Base-by-base conservation (phyloP, 805 yeast genomes). In the Ogataea pilisensis region DNA sequence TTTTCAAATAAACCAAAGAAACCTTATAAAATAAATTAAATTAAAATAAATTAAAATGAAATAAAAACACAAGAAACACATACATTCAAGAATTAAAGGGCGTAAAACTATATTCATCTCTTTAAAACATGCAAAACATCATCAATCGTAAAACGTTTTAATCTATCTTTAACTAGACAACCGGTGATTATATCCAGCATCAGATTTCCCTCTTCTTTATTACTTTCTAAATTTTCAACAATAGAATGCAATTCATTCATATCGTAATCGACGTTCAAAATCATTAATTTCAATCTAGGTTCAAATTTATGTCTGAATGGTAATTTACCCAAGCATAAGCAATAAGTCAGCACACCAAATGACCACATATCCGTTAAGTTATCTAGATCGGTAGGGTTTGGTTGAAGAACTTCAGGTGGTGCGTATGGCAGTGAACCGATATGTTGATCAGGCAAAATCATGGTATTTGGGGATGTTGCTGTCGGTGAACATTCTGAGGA, bases 391-490 rank as follows among this genome's bases (percentile, higher is more conserved):
- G 27, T 21, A 5, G 88, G 85, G 33, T 70, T 69, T 1, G 85
- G 82, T 31, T 68, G 65, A 31, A 89, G 64, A 14, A 88, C 68
- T 57, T 90, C 96, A 0, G 98, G 98, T 0, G 95, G 77, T 0
- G 96, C 95, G 59, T 88, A 90, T 0, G 97, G 96, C 25, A 90
- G 68, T 1, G 96, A 89, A 0, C 98, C 98, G 36, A 87, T 85
- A 50, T 82, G 83, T 18, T 78, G 65, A 55, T 80, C 84, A 1
- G 86, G 86, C 26, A 73, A 40, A 14, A 11, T 37, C 36, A 16
- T 35, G 6, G 21, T 16, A 14, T 25, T 13, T 13, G 31, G 33
- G 3, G 31, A 13, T 11, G 43, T 12, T 12, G 45, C 13, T 11
- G 43, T 12, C 9, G 45, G 33, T n/a, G 42, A 31, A 5, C 41